Evolutionary conservation across 257 asterid species (phyloP).

Genomic region (Plantago major): DNA sequence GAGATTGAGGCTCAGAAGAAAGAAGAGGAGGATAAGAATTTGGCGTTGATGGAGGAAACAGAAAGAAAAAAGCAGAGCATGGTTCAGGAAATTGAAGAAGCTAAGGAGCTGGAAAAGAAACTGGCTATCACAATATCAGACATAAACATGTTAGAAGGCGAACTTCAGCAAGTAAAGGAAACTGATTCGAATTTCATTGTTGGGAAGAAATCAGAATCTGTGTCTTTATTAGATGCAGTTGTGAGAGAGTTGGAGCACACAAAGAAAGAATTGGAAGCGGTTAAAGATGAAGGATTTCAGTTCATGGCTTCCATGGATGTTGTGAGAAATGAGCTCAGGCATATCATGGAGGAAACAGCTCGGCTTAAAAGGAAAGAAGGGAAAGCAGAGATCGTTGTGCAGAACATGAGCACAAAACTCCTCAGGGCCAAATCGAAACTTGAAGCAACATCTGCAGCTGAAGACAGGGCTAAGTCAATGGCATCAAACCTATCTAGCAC

Average conservation of each 20-base stretch:
- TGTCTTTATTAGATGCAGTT: conserved; percentile 28
- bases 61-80: conserved; percentile 34
- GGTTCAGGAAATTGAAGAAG: conserved; percentile 31
- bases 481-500: conserved; percentile 42
- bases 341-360: conserved; percentile 43
- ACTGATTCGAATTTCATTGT: conserved; percentile 18
- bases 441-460: conserved; percentile 57
- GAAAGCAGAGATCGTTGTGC: conserved; percentile 46
- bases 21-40: conserved; percentile 34
- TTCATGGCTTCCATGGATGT: conserved; percentile 79
- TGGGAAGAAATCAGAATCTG: conserved; percentile 18
- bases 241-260: conserved; percentile 47
- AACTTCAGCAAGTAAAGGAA: conserved; percentile 47
- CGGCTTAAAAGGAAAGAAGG: conserved; percentile 47
- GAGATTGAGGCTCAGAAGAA: conserved; percentile 49
- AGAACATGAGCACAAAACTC: conserved; percentile 63
- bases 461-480: conserved; percentile 48
- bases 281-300: conserved; percentile 53
- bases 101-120: conserved; percentile 40
- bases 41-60: conserved; percentile 38
- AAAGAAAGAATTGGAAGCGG: conserved; percentile 42
- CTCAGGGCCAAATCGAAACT: conserved; percentile 57
- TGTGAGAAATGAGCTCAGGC: conserved; percentile 54
- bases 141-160: conserved; percentile 41
- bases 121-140: conserved; percentile 49